Conservation (phyloP, 2,329 filamentous ascomycete species). For the Phialocephala sp. region DNA sequence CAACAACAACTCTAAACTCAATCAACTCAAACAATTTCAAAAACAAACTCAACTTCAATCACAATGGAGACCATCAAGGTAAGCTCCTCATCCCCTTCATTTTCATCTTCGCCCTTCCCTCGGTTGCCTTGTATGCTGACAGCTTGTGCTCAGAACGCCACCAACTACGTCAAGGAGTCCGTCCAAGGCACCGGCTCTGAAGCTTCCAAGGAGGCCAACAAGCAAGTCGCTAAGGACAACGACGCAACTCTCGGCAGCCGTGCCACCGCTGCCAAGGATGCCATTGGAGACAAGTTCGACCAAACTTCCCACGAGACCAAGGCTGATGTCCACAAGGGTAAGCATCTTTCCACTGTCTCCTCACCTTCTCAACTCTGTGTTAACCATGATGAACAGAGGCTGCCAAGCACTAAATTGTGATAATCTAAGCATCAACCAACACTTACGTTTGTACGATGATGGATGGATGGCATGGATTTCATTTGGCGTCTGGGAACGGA, state of each 20-base stretch:
- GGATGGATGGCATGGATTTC: constrained; percentile 10
- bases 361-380: not conserved
- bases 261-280: constrained; percentile 57
- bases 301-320: constrained; percentile 56
- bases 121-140: constrained; percentile 15
- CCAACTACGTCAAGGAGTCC: constrained; percentile 62
- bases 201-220: constrained; percentile 64
- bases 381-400: constrained; percentile 38
- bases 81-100: constrained; percentile 19
- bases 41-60: constrained; percentile 31
- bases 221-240: constrained; percentile 58
- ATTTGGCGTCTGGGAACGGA: constrained; percentile 8
- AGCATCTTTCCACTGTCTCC: constrained; percentile 11
- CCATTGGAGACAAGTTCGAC: constrained; percentile 57
- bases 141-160: constrained; percentile 48
- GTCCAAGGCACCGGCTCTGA: constrained; percentile 54
- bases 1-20: constrained; percentile 28
- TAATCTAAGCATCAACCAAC: constrained; percentile 13
- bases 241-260: constrained; percentile 52
- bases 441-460: constrained; percentile 5
- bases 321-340: constrained; percentile 55
- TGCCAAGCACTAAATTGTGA: constrained; percentile 42
- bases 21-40: constrained; percentile 31
- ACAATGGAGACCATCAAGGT: constrained; percentile 46
- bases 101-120: not conserved